phyloP scores from a whole-genome alignment of 2,329 filamentous ascomycete species.

The Aspergillus versicolor region DNA sequence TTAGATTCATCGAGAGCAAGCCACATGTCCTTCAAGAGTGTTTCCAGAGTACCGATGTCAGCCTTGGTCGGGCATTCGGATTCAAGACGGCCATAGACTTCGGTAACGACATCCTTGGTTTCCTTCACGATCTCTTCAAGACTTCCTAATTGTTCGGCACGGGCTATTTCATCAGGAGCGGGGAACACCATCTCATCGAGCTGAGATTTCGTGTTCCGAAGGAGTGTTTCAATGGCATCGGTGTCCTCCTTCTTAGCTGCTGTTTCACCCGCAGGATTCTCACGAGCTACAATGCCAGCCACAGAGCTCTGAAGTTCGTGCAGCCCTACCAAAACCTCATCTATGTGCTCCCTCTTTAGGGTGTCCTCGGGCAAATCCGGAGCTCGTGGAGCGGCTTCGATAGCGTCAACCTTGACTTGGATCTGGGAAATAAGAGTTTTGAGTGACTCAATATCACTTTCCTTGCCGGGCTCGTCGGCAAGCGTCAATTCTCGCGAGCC shows the following conservation, averaged over 20 bases:
- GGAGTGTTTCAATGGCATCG: conserved; percentile 83
- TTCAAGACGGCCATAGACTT: conserved; percentile 66
- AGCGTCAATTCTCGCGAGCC: conserved; percentile 57
- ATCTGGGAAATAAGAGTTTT: conserved; percentile 81
- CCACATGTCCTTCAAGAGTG: conserved; percentile 75
- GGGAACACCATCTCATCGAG: conserved; percentile 73
- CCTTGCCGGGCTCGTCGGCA: conserved; percentile 53
- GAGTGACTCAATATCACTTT: conserved; percentile 79
- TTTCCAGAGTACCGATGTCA: conserved; percentile 74
- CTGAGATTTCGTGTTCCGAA: conserved; percentile 84
- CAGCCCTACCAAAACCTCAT: conserved; percentile 47
- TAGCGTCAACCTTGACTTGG: conserved; percentile 76
- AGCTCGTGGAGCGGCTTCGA: conserved; percentile 54
- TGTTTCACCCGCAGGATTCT: conserved; percentile 46
- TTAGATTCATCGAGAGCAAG: conserved; percentile 71
- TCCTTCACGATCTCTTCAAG: conserved; percentile 70
- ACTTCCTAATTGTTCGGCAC: conserved; percentile 58
- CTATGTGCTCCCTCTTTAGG: conserved; percentile 48
- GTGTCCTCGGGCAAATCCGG: conserved; percentile 41
- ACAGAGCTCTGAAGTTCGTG: conserved; percentile 60
- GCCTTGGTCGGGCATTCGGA: conserved; percentile 70
- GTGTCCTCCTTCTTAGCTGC: conserved; percentile 77
- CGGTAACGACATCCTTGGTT: conserved; percentile 69
- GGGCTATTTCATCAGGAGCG: conserved; percentile 66
- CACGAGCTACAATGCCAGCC: conserved; percentile 50